phyloP scores from a whole-genome alignment of 2,329 filamentous ascomycete species.

The Paraphoma chrysanthemicola region DNA sequence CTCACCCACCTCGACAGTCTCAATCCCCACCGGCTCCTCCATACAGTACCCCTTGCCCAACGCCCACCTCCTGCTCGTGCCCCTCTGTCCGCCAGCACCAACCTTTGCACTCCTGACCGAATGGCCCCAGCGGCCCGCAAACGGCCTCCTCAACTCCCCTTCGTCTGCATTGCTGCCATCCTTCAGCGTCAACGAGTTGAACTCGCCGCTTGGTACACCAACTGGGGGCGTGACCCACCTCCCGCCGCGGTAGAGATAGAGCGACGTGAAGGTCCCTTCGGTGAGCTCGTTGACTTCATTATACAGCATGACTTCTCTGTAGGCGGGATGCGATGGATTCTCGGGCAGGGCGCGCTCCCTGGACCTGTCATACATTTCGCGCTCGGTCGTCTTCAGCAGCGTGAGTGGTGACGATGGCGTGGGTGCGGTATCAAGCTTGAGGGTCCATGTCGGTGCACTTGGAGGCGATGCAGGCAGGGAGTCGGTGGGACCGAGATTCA shows the following conservation, averaged over 20 bases:
- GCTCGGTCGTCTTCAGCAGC: conserved; percentile 82
- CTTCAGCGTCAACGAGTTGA: conserved; percentile 23
- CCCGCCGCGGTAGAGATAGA: conserved; percentile 77
- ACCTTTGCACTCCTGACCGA: conserved; percentile 51
- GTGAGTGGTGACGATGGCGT: conserved; percentile 71
- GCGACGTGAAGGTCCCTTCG: conserved; percentile 83
- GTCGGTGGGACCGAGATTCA: conserved; percentile 39
- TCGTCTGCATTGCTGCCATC: conserved; percentile 31
- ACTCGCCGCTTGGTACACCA: conserved; percentile 39
- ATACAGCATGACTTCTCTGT: conserved; percentile 77
- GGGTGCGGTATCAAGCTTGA: conserved; percentile 60
- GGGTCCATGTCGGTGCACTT: conserved; percentile 50
- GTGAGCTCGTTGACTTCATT: conserved; percentile 73
- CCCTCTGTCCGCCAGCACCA: conserved; percentile 80
- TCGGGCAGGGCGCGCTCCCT: conserved; percentile 66
- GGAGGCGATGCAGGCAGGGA: conserved; percentile 28
- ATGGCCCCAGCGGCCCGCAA: conserved; percentile 48
- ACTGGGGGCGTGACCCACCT: conserved; percentile 80
- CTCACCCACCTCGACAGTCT: conserved; percentile 73
- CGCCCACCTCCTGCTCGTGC: conserved; percentile 85
- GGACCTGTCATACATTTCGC: conserved; percentile 74
- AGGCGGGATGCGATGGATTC: conserved; percentile 24
- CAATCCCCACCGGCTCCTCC: conserved; percentile 67
- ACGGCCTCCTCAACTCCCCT: conserved; percentile 43
- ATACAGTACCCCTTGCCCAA: conserved; percentile 71